Evolutionary conservation across 2,329 filamentous ascomycete genomes (phyloP).

Genomic region (Venturia carpophila): DNA sequence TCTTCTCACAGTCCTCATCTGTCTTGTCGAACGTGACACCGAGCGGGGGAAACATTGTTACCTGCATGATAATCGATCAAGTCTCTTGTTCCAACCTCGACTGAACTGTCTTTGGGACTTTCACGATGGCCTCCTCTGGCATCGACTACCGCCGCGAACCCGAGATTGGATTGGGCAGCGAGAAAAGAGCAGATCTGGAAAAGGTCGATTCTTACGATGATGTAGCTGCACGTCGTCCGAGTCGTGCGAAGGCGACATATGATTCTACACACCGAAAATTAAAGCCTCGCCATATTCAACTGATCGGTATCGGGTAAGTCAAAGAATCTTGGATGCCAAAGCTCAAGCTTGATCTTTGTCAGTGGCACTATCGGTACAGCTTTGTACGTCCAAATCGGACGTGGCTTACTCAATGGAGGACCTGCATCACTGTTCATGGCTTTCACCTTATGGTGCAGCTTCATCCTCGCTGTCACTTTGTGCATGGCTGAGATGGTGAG

Average conservation of each 20-base stretch:
- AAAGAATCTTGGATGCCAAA: neutral
- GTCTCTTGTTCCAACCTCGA: neutral
- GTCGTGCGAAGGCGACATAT: constrained; percentile 26
- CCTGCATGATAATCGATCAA: neutral
- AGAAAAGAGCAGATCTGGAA: constrained; percentile 25
- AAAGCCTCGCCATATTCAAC: constrained; percentile 40
- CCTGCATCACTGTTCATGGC: constrained; percentile 41
- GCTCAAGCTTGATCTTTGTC: constrained; percentile 23
- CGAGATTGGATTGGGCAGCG: constrained; percentile 11
- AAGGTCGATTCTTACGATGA: constrained; percentile 23
- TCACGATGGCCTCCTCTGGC: constrained; percentile 30
- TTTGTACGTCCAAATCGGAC: constrained; percentile 41
- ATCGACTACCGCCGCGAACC: constrained; percentile 25
- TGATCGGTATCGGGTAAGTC: constrained; percentile 31
- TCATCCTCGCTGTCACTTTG: constrained; percentile 36
- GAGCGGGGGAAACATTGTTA: neutral
- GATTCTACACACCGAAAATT: constrained; percentile 39
- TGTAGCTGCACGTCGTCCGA: constrained; percentile 4
- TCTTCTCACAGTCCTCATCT: too few relatives aligned
- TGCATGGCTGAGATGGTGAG: constrained; percentile 65
- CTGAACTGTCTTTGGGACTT: neutral
- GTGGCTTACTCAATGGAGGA: constrained; percentile 39
- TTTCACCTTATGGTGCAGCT: constrained; percentile 39
- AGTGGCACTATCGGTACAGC: constrained; percentile 41
- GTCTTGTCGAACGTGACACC: constrained; percentile 9